Base-by-base conservation (phyloP, 768 basidiomycete species). In the Boletus eberwhitei region DNA sequence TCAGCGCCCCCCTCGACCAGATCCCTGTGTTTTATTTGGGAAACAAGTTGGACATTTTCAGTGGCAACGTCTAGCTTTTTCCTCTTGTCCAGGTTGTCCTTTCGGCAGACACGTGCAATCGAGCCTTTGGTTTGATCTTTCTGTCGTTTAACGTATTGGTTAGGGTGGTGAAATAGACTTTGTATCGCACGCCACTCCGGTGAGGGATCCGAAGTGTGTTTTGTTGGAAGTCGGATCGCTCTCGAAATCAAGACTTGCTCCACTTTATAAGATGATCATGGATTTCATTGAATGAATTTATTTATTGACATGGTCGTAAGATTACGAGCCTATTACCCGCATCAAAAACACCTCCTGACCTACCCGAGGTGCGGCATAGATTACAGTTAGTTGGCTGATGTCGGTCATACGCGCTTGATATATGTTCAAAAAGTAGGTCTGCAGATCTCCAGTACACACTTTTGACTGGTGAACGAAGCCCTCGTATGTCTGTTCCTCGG, bases 11-110 rank as follows among this genome's bases (percentile, higher is more conserved):
- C 9, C 57, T 71, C 22, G 67, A 69, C 45, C 58, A 70, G 44
- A 74, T 75, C 16, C 74, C 70, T 2, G 70, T 75, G 17, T 69
- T 73, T 48, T 71, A 67, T 58, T 55, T 73, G 32, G 72, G 70
- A 17, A 55, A 47, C 21, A 73, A 69, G 45, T 39, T 45, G 69
- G 40, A 71, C 50, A 71, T 73, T 36, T 54, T 73, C 34, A 53
- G 36, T 38, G 71, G 67, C 11, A 61, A 65, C 36, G 50, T 67
- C 32, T 48, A 38, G 48, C 6, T 17, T 47, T 29, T 32, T 32
- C 22, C n/a, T n/a, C n/a, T n/a, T n/a, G n/a, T n/a, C n/a, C n/a
- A n/a, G 19, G 52, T 9, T 35, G 24, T 39, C 34, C 12, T n/a
- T 16, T 43, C 22, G 22, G n/a, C 38, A 40, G 16, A 26, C 13